Percentiles rank a stretch among this genome's conserved stretches.
Conservation (phyloP, 441 rosid genomes). For the Corymbia citriodora region DNA sequence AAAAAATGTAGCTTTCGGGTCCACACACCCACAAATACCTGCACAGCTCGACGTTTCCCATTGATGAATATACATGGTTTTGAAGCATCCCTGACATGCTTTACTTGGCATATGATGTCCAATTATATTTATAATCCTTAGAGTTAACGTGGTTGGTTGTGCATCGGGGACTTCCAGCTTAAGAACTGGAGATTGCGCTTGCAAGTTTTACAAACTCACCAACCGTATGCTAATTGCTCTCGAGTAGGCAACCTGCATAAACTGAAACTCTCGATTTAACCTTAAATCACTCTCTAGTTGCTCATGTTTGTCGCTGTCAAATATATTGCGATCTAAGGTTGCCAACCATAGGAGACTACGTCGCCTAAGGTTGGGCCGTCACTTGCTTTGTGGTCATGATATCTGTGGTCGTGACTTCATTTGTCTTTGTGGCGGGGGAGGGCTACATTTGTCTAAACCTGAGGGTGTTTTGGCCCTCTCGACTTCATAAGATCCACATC, state of each 20-base stretch:
- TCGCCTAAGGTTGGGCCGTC: not conserved
- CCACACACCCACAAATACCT: not conserved
- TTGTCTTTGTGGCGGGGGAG: not conserved
- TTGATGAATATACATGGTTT: not conserved
- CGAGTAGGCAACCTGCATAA: not conserved
- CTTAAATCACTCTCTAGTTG: not conserved
- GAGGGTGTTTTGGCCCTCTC: not conserved
- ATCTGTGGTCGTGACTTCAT: not conserved
- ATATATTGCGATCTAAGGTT: not conserved
- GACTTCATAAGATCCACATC: not conserved
- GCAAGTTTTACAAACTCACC: not conserved
- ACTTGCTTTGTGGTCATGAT: not conserved
- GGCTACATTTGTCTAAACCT: not conserved
- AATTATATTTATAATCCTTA: not conserved
- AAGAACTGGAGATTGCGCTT: not conserved
- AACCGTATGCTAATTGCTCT: not conserved
- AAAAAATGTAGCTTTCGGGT: not conserved
- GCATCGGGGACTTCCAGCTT: not conserved
- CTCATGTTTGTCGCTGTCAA: not conserved
- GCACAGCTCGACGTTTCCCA: not conserved
- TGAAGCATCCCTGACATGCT: not conserved
- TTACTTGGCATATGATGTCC: not conserved
- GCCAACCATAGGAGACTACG: not conserved
- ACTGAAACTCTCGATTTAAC: not conserved
- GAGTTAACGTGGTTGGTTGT: not conserved